Evolutionary conservation across 2,329 filamentous ascomycete genomes (phyloP).

Genomic region (Verticillium isaacii): DNA sequence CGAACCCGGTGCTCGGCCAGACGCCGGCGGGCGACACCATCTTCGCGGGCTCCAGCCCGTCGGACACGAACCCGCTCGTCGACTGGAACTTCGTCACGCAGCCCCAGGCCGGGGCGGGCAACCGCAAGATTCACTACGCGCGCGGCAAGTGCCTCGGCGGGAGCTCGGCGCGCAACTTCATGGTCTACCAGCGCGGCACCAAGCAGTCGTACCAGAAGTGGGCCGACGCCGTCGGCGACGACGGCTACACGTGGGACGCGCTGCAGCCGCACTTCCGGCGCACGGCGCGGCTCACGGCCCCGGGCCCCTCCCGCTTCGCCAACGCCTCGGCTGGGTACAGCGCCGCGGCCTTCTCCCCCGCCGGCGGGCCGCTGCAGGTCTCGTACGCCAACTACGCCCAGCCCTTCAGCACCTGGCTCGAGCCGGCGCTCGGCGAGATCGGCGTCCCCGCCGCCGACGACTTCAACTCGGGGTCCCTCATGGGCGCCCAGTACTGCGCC

Average conservation of each 20-base stretch:
- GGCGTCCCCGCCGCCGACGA: slow-evolving; percentile 29
- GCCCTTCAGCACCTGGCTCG: slow-evolving; percentile 17
- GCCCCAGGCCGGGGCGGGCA: slow-evolving; percentile 17
- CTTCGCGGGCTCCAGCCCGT: slow-evolving; percentile 11
- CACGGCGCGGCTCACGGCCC: slow-evolving; percentile 23
- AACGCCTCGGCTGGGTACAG: slow-evolving; percentile 21
- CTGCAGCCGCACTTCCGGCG: slow-evolving; percentile 27
- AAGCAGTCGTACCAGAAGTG: slow-evolving; percentile 20
- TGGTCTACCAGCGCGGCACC: slow-evolving; percentile 20
- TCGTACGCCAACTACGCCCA: slow-evolving; percentile 19
- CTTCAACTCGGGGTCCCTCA: slow-evolving; percentile 34
- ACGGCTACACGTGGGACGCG: slow-evolving; percentile 20
- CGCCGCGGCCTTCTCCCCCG: slow-evolving; percentile 17
- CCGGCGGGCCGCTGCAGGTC: slow-evolving; percentile 19
- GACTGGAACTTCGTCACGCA: slow-evolving; percentile 23
- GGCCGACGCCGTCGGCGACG: slow-evolving; percentile 25
- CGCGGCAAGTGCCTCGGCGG: slow-evolving; percentile 28
- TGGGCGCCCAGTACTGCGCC: slow-evolving; percentile 23
- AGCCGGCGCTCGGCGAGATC: slow-evolving; percentile 29
- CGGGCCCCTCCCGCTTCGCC: slow-evolving; percentile 14
- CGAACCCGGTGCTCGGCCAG: slow-evolving; percentile 11
- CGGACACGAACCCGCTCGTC: slow-evolving; percentile 15
- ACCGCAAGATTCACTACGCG: slow-evolving; percentile 27
- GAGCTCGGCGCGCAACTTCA: slow-evolving; percentile 21
- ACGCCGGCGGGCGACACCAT: slow-evolving; percentile 14